phyloP scores from a whole-genome alignment of 371 early-diverging fungal genomes.

The Apophysomyces sp. region DNA sequence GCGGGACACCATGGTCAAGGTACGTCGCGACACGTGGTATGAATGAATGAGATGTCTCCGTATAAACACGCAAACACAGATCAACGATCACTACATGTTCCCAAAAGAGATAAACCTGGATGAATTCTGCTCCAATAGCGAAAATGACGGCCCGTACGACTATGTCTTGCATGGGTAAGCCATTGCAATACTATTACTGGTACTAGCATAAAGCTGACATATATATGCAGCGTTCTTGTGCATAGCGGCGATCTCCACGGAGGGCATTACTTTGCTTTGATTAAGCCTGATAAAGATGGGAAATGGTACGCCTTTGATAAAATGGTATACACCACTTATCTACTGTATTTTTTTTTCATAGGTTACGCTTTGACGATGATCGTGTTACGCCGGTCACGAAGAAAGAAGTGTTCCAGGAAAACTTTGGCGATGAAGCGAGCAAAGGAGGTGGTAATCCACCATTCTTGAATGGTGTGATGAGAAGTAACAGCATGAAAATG shows the following conservation, averaged over 20 bases:
- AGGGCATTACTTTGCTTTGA: conserved; percentile 96
- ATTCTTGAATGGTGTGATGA: conserved; percentile 6
- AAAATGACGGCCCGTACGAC: conserved; percentile 60
- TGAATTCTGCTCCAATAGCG: conserved; percentile 70
- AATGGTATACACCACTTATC: too few species aligned
- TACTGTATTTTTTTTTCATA: too few species aligned
- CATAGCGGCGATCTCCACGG: conserved; percentile 95
- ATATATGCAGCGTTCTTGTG: conserved; percentile 80
- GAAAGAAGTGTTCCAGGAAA: conserved; percentile 92
- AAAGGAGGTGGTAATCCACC: conserved; percentile 48
- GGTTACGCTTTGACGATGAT: conserved; percentile 96
- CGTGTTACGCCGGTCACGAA: conserved; percentile 84
- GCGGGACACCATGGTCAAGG: conserved; percentile 91
- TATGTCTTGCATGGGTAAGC: conserved; percentile 80
- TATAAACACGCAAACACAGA: conserved; percentile 53
- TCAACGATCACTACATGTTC: conserved; percentile 97
- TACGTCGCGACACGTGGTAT: conserved; percentile 14
- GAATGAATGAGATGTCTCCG: neutral
- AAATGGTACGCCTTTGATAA: conserved; percentile 83
- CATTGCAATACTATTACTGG: neutral
- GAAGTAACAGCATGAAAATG: conserved; percentile 19
- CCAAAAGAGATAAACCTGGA: conserved; percentile 86
- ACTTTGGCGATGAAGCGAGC: conserved; percentile 85
- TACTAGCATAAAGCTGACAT: neutral
- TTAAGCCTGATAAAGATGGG: conserved; percentile 80